Percentiles rank a stretch among this genome's conserved stretches.
These are phyloP conservation scores for Rhododendron vialii DNA, from an alignment of 148 eudicot species.

Conservation along the genomic window DNA sequence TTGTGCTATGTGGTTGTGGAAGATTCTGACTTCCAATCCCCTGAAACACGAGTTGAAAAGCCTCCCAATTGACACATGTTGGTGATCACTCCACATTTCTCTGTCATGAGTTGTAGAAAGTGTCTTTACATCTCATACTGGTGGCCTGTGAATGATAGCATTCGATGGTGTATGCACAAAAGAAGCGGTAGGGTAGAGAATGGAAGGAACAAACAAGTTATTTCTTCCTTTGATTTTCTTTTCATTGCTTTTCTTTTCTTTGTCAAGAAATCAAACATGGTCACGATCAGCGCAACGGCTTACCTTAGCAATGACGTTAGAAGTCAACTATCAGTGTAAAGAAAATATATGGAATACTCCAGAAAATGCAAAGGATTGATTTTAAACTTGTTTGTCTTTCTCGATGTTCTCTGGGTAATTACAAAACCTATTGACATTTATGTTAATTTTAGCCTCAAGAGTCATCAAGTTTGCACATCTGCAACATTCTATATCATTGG, in stretches of 20 bases:
- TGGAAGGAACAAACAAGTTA: background rate
- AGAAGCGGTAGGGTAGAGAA: background rate
- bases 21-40: background rate
- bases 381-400: background rate
- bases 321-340: background rate
- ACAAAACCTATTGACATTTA: background rate
- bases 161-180: background rate
- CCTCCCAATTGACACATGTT: background rate
- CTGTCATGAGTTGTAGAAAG: background rate
- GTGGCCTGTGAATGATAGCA: background rate
- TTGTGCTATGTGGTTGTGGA: background rate
- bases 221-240: background rate
- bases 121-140: background rate
- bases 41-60: background rate
- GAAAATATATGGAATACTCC: background rate
- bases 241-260: background rate
- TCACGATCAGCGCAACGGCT: background rate
- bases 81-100: background rate
- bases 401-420: background rate
- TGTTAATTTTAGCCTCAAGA: background rate
- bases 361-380: background rate
- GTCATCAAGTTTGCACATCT: background rate
- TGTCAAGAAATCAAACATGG: background rate
- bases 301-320: background rate
- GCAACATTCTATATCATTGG: background rate